Evolutionary conservation across 2,329 filamentous ascomycete genomes (phyloP), one percentile per base, ranked within the genome.

Genomic region (Chalaropsis thielavioides): DNA sequence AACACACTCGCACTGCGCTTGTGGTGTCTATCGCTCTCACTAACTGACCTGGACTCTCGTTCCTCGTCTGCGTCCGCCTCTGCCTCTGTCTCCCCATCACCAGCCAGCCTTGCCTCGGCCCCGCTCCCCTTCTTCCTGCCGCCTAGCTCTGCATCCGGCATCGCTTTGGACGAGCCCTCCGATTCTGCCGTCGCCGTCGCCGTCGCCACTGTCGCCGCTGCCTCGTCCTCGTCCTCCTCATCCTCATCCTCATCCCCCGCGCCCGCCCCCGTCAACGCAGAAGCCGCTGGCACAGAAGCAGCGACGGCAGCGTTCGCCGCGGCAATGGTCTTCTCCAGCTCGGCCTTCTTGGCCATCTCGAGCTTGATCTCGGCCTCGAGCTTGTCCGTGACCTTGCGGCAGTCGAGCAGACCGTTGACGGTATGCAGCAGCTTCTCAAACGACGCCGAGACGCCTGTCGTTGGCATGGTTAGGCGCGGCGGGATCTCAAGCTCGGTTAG

Each of bases 1-100:
- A 95, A 73, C 40, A 91, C 89, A 73, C 90, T 95, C 0, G 89
- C 89, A 72, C 90, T 94, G 67, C 90, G 82, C 77, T 95, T 95
- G 68, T 88, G 86, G 8, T 72, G 73, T 51, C 44, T 59, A 54
- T 58, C 59, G 17, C 49, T 43, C 1, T 63, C 61, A 13, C 54
- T 44, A 3, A 49, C 44, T 75, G 72, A 68, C 77, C 78, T 68
- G 75, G 77, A 15, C 71, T 72, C 38, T 1, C 75, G 75, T 56
- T 71, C 71, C 67, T 74, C 70, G 27, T 49, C 63, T 11, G 63
- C 24, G 31, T 31, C 31, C 6, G 31, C 31, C 31, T 31, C 31
- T 31, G 31, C 31, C 6, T 49, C 44, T 49, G 44, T 19, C 44
- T 74, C 74, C 54, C 72, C 72, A 61, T 72, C 73, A 10, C 71